A percentile compares a stretch with the other conserved stretches of the same genome.
Conservation (phyloP, 2,329 filamentous ascomycete species). For the Pyrenochaeta sp. region DNA sequence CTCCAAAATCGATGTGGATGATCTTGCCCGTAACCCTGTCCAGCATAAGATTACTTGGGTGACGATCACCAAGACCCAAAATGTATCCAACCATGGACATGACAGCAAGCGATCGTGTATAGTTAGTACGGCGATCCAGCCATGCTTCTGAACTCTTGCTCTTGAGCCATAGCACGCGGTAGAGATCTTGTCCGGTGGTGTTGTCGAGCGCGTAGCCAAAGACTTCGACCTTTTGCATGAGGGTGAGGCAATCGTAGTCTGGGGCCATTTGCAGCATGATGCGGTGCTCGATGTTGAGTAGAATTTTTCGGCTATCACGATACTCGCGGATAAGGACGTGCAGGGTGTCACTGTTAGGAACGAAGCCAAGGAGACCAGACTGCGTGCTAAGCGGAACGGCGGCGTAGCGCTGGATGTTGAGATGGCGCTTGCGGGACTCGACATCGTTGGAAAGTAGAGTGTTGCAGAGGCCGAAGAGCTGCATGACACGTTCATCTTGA, state of each 20-base stretch:
- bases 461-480: slow-evolving; percentile 97
- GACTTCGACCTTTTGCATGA: slow-evolving; percentile 99
- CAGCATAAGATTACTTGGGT: slow-evolving; percentile 97
- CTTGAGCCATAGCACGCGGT: slow-evolving; percentile 98
- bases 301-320: slow-evolving; percentile 93
- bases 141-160: slow-evolving; percentile 97
- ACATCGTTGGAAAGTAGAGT: slow-evolving; percentile 92
- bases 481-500: slow-evolving; percentile 99
- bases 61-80: slow-evolving; percentile 91
- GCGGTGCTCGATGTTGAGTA: slow-evolving; percentile 98
- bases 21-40: slow-evolving; percentile 96
- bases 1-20: slow-evolving; percentile 98
- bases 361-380: slow-evolving; percentile 94
- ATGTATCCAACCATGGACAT: slow-evolving; percentile 99
- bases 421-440: slow-evolving; percentile 95
- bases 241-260: slow-evolving; percentile 96
- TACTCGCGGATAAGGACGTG: slow-evolving; percentile 98
- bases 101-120: slow-evolving; percentile 93
- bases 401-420: slow-evolving; percentile 94
- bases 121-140: slow-evolving; percentile 98
- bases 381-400: slow-evolving; percentile 97
- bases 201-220: slow-evolving; percentile 99
- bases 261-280: slow-evolving; percentile 99
- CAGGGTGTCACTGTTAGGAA: slow-evolving; percentile 95
- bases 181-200: slow-evolving; percentile 97